Conservation (phyloP, 257 asterid species). For the Plectranthus barbatus region DNA sequence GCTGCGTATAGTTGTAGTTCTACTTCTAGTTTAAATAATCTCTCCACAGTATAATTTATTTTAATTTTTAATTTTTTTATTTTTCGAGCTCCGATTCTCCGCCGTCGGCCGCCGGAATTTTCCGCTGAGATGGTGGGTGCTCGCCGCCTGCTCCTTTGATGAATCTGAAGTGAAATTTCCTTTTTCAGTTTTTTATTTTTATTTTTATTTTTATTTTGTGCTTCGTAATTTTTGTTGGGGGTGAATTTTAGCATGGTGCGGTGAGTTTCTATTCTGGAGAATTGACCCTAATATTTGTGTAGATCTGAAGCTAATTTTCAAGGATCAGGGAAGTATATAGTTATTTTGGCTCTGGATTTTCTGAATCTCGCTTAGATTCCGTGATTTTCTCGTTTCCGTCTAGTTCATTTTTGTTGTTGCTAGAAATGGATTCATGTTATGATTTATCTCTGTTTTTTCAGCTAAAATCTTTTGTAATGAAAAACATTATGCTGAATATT, state of each 20-base stretch:
- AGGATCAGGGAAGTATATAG: constrained; percentile 21
- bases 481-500: neutral
- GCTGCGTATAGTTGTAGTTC: constrained; percentile 36
- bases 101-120: constrained; percentile 41
- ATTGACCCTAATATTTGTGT: constrained; percentile 3
- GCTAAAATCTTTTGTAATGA: constrained; percentile 31
- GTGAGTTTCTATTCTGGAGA: neutral
- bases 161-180: constrained; percentile 17
- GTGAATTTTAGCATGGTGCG: neutral
- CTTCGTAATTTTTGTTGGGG: neutral
- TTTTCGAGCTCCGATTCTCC: constrained; percentile 24
- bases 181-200: neutral
- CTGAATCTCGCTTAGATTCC: constrained; percentile 38
- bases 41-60: constrained; percentile 26
- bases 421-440: neutral
- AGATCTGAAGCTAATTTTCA: constrained; percentile 32
- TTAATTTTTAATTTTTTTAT: constrained; percentile 8
- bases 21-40: constrained; percentile 38
- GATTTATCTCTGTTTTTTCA: neutral
- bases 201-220: neutral
- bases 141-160: constrained; percentile 15
- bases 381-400: neutral
- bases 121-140: constrained; percentile 3
- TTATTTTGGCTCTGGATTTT: constrained; percentile 20
- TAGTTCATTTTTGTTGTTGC: constrained; percentile 2